Evolutionary conservation across 768 basidiomycete species (phyloP).

Genomic region (Solioccasus polychromus): DNA sequence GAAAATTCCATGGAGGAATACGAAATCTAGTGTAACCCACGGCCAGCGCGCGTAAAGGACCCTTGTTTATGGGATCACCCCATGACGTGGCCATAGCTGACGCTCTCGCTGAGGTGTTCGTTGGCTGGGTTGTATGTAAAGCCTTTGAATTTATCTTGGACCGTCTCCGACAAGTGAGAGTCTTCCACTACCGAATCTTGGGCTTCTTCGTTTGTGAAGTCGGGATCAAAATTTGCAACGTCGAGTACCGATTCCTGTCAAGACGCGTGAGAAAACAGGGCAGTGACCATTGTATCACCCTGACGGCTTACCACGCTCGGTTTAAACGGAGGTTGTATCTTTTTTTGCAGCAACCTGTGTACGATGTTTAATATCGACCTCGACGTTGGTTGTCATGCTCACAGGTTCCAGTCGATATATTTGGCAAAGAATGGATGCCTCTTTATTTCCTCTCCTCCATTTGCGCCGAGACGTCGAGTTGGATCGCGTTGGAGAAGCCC

Average conservation of each 20-base stretch:
- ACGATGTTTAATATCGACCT: conserved; percentile 1
- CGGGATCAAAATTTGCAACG: conserved; percentile 95
- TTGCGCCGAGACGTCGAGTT: conserved; percentile 77
- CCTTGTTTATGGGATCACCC: conserved; percentile 16
- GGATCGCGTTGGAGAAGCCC: conserved; percentile 91
- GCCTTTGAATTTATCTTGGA: conserved; percentile 93
- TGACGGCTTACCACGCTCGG: conserved; percentile 91
- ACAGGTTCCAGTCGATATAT: conserved; percentile 89
- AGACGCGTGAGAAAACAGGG: conserved; percentile 5
- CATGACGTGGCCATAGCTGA: conserved; percentile 51
- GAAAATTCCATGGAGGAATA: conserved; percentile 2
- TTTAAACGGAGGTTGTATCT: conserved; percentile 97
- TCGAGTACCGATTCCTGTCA: conserved; percentile 84
- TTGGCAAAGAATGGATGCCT: conserved; percentile 92
- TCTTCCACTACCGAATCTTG: conserved; percentile 96
- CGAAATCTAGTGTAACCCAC: conserved; percentile 12
- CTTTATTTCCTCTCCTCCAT: conserved; percentile 96
- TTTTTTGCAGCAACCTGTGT: conserved; percentile 76
- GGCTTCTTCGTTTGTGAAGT: conserved; percentile 94
- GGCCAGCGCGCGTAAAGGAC: conserved; percentile 19
- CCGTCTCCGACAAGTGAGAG: conserved; percentile 88
- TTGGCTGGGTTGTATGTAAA: conserved; percentile 88
- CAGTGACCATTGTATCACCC: conserved; percentile 26
- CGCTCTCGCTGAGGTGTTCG: conserved; percentile 82
- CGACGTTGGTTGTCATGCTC: conserved; percentile 21